phyloP scores from a whole-genome alignment of 2,329 filamentous ascomycete species.

The Aspergillus intermedius region DNA sequence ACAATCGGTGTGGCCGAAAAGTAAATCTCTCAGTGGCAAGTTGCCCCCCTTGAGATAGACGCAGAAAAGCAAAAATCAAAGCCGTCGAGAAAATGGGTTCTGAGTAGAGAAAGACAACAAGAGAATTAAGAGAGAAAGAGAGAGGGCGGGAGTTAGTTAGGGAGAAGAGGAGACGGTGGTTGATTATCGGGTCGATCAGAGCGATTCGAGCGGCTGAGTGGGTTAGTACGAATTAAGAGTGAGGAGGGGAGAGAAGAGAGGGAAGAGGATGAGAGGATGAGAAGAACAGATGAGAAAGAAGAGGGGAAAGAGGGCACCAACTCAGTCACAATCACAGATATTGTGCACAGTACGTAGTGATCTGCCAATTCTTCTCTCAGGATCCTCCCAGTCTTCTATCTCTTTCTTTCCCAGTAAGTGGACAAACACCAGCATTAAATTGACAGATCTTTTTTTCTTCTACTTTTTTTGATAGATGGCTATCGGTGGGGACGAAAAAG shows the following conservation, averaged over 20 bases:
- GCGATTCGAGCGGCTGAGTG: not conserved
- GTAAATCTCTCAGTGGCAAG: too few species aligned
- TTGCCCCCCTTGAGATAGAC: too few species aligned
- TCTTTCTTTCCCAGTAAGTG: not conserved
- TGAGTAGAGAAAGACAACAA: not conserved
- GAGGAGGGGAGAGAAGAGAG: slow-evolving; percentile 2
- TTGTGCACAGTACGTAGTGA: not conserved
- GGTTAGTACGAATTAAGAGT: not conserved
- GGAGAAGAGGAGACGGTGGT: not conserved
- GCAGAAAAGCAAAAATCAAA: too few species aligned
- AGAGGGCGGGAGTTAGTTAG: not conserved
- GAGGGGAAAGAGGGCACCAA: slow-evolving; percentile 2
- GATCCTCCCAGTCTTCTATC: not conserved
- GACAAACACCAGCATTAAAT: too few species aligned
- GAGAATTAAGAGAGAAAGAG: slow-evolving; percentile 1
- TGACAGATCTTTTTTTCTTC: not conserved
- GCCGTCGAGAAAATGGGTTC: not conserved
- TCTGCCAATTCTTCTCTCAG: not conserved
- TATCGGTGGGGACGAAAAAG: too few species aligned
- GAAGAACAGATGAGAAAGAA: slow-evolving; percentile 5
- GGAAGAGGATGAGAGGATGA: slow-evolving; percentile 4
- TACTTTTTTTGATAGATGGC: not conserved
- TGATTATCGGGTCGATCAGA: not conserved
- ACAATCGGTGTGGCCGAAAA: too few species aligned
- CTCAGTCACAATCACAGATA: not conserved